Base-by-base conservation (phyloP, 441 rosid species). In the Croton setiger region DNA sequence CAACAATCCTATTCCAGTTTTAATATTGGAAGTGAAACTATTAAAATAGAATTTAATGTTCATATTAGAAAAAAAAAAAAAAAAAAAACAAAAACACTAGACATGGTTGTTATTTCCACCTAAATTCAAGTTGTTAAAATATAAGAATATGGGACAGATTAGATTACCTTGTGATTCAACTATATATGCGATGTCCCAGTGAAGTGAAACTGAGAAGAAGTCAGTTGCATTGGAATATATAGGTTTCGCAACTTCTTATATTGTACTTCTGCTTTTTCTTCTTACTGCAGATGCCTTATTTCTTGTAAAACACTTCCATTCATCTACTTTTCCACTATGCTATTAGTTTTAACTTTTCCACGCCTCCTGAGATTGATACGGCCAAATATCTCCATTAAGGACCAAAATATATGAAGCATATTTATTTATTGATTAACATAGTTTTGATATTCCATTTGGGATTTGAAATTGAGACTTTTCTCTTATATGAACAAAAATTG, bases 401-500 rank as follows among this genome's bases (percentile, higher is more conserved):
- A 13, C 43, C 48, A 4, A 14, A 52, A 52, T 36, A 33, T 36
- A 39, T 39, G 7, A 27, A 11, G 20, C 4, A 23, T 36, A n/a
- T 48, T 35, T 64, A n/a, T 31, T 43, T 54, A 14, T 59, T 31
- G 7, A 8, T 12, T 36, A 45, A 44, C 36, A 12, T 33, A 51
- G 52, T 12, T 15, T 35, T 33, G 5, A 47, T 10, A 20, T 62
- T 39, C 60, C 18, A 53, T 64, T 54, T 15, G 55, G 51, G 37
- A 21, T 44, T 45, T 59, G 43, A 65, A 48, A 65, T 60, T 69
- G n/a, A 53, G n/a, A 54, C 43, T 53, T 17, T 21, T 27, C 57
- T 65, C 61, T 58, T 48, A 20, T 48, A 27, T 51, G 17, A 54
- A 67, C 39, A 52, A 59, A 71, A 78, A 14, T 60, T 71, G 49